A percentile compares a stretch with the other conserved stretches of the same genome.
These are phyloP conservation scores for Globisporangium mamillatum DNA, from an alignment of 352 stramenopile species.

Conservation along the genomic window DNA sequence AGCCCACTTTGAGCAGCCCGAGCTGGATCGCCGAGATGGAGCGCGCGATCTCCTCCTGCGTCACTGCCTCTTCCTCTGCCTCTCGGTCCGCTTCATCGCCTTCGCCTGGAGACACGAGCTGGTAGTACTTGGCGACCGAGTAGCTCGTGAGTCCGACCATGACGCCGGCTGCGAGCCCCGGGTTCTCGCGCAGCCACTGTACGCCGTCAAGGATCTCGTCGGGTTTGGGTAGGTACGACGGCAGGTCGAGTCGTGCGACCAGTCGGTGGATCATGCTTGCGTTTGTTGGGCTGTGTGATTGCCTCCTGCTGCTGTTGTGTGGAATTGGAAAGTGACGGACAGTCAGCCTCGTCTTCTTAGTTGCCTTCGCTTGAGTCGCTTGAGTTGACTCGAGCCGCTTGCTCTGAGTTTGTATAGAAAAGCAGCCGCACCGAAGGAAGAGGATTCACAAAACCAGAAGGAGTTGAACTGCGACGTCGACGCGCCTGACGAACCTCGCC, in stretches of 20 bases:
- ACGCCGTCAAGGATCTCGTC: slow-evolving; percentile 61
- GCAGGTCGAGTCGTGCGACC: slow-evolving; percentile 39
- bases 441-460: not conserved
- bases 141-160: slow-evolving; percentile 68
- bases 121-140: slow-evolving; percentile 68
- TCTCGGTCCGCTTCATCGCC: slow-evolving; percentile 23
- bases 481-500: slow-evolving; percentile 16
- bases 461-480: slow-evolving; percentile 20
- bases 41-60: slow-evolving; percentile 43
- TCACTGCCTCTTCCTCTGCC: slow-evolving; percentile 30
- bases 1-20: slow-evolving; percentile 31
- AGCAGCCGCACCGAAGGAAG: slow-evolving; percentile 4
- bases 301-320: not conserved
- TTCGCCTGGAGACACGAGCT: slow-evolving; percentile 24
- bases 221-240: slow-evolving; percentile 64
- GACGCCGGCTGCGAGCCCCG: slow-evolving; percentile 55
- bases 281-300: not conserved
- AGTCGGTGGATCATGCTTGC: slow-evolving; percentile 30
- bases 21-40: slow-evolving; percentile 49
- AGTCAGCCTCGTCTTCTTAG: slow-evolving; percentile 1
- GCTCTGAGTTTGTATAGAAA: slow-evolving; percentile 4
- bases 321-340: slow-evolving; percentile 10
- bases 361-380: not conserved
- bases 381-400: not conserved
- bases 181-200: slow-evolving; percentile 66